Percentiles rank a stretch among this genome's conserved stretches.
These are phyloP conservation scores for Erythrophleum fordii DNA, from an alignment of 306 rosid species.

Conservation along the genomic window DNA sequence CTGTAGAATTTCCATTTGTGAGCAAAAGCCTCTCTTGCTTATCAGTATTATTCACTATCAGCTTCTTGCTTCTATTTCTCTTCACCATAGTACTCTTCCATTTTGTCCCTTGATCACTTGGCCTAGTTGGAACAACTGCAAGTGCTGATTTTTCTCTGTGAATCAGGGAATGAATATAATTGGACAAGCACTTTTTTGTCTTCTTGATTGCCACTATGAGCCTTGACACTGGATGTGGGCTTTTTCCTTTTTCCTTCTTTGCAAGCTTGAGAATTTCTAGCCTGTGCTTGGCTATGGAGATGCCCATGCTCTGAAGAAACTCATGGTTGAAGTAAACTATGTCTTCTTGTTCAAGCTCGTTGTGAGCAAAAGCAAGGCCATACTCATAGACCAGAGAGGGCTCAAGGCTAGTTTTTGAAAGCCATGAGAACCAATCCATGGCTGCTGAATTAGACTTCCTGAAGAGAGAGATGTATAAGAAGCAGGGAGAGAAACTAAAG, in stretches of 20 bases:
- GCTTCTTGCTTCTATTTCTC: slow-evolving; percentile 60
- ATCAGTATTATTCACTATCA: slow-evolving; percentile 6
- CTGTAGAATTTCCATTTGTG: slow-evolving; percentile 57
- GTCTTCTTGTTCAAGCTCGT: slow-evolving; percentile 91
- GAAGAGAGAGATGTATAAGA: slow-evolving; percentile 24
- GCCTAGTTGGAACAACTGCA: slow-evolving; percentile 63
- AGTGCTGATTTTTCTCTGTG: slow-evolving; percentile 59
- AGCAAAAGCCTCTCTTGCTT: slow-evolving; percentile 63
- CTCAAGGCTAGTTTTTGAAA: slow-evolving; percentile 72
- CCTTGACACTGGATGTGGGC: slow-evolving; percentile 49
- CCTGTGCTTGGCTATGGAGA: slow-evolving; percentile 92
- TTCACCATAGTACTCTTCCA: slow-evolving; percentile 58
- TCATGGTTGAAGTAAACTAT: slow-evolving; percentile 85
- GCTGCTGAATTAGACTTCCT: slow-evolving; percentile 8
- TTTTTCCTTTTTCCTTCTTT: slow-evolving; percentile 46
- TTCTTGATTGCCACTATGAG: slow-evolving; percentile 67
- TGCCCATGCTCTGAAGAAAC: slow-evolving; percentile 95
- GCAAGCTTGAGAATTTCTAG: slow-evolving; percentile 86
- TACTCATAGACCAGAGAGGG: slow-evolving; percentile 76
- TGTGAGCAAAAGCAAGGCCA: slow-evolving; percentile 77
- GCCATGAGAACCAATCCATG: slow-evolving; percentile 99
- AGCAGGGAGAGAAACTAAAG: neutral
- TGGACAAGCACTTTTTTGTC: slow-evolving; percentile 57
- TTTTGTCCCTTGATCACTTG: slow-evolving; percentile 44
- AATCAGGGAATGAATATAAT: slow-evolving; percentile 45